Base-by-base conservation (phyloP, 208 protist species). In the Leishmania aethiopica region DNA sequence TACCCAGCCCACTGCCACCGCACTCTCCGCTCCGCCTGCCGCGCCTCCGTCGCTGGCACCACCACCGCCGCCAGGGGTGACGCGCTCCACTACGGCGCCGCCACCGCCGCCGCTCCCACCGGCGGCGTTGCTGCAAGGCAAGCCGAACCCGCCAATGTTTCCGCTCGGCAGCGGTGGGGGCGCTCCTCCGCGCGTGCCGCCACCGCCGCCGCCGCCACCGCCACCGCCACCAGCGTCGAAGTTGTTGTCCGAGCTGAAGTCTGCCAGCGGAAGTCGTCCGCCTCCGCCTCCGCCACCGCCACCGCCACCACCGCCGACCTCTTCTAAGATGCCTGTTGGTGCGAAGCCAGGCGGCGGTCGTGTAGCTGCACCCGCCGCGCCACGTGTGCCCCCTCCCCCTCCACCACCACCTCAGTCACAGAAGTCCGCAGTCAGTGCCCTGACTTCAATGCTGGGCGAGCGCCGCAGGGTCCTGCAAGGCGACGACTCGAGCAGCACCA, bases 31-130 rank as follows among this genome's bases (percentile, higher is more conserved):
- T 45, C 49, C 40, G 51, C 47, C 73, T 37, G 42, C 42, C 11
- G 45, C 70, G 11, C 70, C 70, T 37, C 70, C 17, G 4, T 53
- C 42, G 42, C 69, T 35, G 25, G 69, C 22, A 66, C 75, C 76
- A 17, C 84, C 84, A 22, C 78, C 83, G 4, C 84, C 79, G 15
- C 88, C 89, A 69, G 87, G 81, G 8, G 80, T 89, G 40, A 90
- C 75, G 57, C 75, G 37, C 25, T 81, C 73, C 22, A 85, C 77
- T 3, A 83, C 81, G 2, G 81, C 84, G 7, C 80, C 79, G 32
- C 84, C 83, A 51, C 89, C 86, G 19, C 87, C 86, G n/a, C 85
- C 86, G 53, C 82, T 78, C 69, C 77, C 77, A 19, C 82, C 66
- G 2, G 7, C 80, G 1, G 45, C 78, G 53, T 53, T 80, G 8